These are phyloP conservation scores for Torulaspora globosa DNA, from an alignment of 1,139 yeast genomes.

Conservation along the genomic window DNA sequence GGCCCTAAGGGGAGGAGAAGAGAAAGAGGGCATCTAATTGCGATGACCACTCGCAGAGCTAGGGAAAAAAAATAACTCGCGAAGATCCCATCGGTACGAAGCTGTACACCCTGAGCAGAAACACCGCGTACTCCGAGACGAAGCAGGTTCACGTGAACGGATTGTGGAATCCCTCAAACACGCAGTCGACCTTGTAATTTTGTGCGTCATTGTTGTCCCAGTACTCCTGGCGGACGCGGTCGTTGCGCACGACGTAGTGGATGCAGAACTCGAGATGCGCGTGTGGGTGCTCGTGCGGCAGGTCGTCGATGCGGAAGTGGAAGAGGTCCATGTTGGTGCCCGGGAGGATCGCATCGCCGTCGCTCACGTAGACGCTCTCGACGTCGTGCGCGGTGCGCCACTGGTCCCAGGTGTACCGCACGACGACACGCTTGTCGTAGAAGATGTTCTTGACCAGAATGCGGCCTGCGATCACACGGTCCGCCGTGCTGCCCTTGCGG, in stretches of 20 bases:
- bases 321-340: slow-evolving; percentile 35
- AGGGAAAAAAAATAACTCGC: not conserved
- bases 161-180: slow-evolving; percentile 29
- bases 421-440: slow-evolving; percentile 32
- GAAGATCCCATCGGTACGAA: not conserved
- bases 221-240: slow-evolving; percentile 24
- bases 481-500: slow-evolving; percentile 13
- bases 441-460: slow-evolving; percentile 33
- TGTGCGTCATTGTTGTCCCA: slow-evolving; percentile 36
- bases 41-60: too few relatives aligned
- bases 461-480: slow-evolving; percentile 24
- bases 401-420: slow-evolving; percentile 32
- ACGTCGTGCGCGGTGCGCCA: slow-evolving; percentile 33
- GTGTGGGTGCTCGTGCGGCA: slow-evolving; percentile 11
- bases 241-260: slow-evolving; percentile 31
- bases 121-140: not conserved
- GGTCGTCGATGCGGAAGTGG: slow-evolving; percentile 33
- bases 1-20: too few relatives aligned
- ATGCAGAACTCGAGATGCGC: slow-evolving; percentile 32
- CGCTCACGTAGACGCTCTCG: slow-evolving; percentile 32
- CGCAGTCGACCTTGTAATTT: slow-evolving; percentile 32
- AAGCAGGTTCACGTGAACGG: slow-evolving; percentile 19
- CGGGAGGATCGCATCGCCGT: slow-evolving; percentile 31
- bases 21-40: too few relatives aligned
- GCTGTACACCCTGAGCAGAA: not conserved